Evolutionary conservation across 176 grass and related monocot genomes (phyloP).

Genomic region (Melocanna baccifera): DNA sequence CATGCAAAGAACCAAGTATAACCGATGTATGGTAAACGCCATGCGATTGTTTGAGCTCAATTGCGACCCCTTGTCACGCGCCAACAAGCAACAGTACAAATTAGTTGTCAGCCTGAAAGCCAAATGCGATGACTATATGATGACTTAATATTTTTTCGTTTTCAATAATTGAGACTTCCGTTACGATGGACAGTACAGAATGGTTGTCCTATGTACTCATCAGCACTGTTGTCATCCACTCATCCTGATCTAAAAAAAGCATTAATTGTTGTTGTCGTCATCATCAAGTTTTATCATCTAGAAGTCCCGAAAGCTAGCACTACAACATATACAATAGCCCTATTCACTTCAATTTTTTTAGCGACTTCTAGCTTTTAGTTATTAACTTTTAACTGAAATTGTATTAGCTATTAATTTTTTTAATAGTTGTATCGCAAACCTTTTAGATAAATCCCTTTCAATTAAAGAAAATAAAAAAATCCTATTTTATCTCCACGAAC

Average conservation of each 20-base stretch:
- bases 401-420: too few species aligned
- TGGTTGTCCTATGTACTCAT: not conserved
- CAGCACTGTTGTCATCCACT: not conserved
- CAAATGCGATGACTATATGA: not conserved
- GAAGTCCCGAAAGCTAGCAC: not conserved
- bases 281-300: not conserved
- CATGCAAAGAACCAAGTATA: too few species aligned
- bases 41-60: too few species aligned
- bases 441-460: too few species aligned
- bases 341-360: too few species aligned
- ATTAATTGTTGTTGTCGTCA: not conserved
- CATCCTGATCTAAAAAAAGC: not conserved
- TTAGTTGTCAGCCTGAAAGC: not conserved
- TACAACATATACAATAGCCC: too few species aligned
- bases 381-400: too few species aligned
- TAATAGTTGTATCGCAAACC: too few species aligned
- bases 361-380: too few species aligned
- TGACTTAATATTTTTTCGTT: not conserved
- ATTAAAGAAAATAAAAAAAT: too few species aligned
- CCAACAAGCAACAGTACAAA: not conserved
- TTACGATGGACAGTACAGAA: not conserved
- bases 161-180: not conserved
- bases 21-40: too few species aligned
- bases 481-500: too few species aligned
- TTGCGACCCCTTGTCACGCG: not conserved